Evolutionary conservation across 2,329 filamentous ascomycete species (phyloP).

Genomic region (Cercospora sp.): DNA sequence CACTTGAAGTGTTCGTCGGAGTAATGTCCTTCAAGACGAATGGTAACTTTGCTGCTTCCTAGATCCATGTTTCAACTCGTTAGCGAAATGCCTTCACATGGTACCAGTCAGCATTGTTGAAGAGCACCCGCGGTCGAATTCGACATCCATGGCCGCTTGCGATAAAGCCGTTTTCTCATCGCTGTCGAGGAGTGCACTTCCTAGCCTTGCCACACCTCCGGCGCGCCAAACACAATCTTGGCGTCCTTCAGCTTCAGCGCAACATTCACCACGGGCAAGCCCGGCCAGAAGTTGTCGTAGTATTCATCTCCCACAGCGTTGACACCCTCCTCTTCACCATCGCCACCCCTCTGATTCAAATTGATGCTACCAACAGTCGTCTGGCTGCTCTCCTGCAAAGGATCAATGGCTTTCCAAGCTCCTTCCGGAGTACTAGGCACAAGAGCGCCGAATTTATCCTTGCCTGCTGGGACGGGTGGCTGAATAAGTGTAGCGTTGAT

Average conservation of each 20-base stretch:
- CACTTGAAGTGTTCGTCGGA: background rate
- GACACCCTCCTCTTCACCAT: slow-evolving; percentile 17
- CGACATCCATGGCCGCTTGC: background rate
- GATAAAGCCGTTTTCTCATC: background rate
- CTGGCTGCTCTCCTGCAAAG: slow-evolving; percentile 15
- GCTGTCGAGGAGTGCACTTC: background rate
- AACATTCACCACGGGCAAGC: slow-evolving; percentile 10
- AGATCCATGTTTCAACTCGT: background rate
- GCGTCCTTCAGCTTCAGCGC: slow-evolving; percentile 20
- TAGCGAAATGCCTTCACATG: background rate
- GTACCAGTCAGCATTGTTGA: background rate
- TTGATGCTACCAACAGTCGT: slow-evolving; percentile 18
- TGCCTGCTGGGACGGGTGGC: slow-evolving; percentile 6
- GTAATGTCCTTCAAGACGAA: background rate
- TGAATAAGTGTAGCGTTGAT: slow-evolving; percentile 24
- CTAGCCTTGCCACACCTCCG: background rate
- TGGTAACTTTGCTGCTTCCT: background rate
- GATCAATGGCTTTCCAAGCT: slow-evolving; percentile 17
- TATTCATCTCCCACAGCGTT: slow-evolving; percentile 24
- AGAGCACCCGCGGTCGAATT: background rate
- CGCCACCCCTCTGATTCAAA: slow-evolving; percentile 21
- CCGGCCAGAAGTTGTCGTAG: slow-evolving; percentile 22
- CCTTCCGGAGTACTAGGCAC: slow-evolving; percentile 8
- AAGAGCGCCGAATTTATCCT: slow-evolving; percentile 18
- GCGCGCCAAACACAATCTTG: slow-evolving; percentile 16